Conservation (phyloP, 2,329 filamentous ascomycete species). For the Uncinocarpus reesii region DNA sequence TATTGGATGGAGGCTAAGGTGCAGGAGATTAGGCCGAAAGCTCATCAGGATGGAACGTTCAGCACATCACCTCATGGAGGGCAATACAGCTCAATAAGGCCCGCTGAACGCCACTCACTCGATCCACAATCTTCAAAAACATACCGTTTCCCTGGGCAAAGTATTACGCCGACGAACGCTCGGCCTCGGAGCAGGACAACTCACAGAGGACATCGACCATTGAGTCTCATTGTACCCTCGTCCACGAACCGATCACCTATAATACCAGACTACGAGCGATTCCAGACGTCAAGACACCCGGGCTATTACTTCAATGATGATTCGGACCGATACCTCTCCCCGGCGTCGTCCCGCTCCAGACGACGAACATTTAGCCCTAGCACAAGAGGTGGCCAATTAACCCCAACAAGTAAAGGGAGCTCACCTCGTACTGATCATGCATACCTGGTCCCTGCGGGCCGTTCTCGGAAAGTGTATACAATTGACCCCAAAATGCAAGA, state of each 20-base stretch:
- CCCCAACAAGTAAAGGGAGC: conserved; percentile 2
- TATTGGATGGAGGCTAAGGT: conserved; percentile 12
- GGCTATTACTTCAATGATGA: conserved; percentile 20
- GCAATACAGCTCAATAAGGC: background rate
- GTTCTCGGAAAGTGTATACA: conserved; percentile 11
- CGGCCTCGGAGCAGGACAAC: conserved; percentile 31
- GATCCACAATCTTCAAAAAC: conserved; percentile 23
- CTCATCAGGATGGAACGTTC: conserved; percentile 3
- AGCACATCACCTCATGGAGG: background rate
- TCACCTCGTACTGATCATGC: conserved; percentile 16
- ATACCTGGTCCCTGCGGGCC: conserved; percentile 23
- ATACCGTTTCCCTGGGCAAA: conserved; percentile 25
- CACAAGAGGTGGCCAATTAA: conserved; percentile 15
- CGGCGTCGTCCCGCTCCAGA: conserved; percentile 21
- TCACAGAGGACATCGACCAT: conserved; percentile 21
- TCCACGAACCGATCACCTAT: conserved; percentile 18
- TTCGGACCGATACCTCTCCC: conserved; percentile 28
- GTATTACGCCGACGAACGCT: conserved; percentile 24
- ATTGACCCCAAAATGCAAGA: conserved; percentile 23
- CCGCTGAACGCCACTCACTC: conserved; percentile 19
- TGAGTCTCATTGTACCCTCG: conserved; percentile 24
- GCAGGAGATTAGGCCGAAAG: conserved; percentile 1
- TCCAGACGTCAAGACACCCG: conserved; percentile 18
- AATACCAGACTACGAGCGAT: conserved; percentile 5
- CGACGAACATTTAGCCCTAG: conserved; percentile 22